Evolutionary conservation across 1,139 yeast species (phyloP), one percentile per base, ranked within the genome.

Genomic region (Hyphopichia fennica): DNA sequence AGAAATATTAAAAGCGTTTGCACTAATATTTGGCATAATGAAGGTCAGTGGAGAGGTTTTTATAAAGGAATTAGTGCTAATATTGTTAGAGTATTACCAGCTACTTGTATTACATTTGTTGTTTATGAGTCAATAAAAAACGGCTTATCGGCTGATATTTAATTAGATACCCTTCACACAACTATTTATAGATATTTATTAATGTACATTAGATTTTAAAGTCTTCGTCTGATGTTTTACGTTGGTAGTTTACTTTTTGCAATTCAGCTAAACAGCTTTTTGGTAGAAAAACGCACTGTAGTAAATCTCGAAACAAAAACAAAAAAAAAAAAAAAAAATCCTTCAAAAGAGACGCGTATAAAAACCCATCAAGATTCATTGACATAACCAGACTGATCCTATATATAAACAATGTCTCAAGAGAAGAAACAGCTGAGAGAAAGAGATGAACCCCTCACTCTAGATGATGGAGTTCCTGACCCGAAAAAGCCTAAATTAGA

Each of bases 21-120:
- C 17, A 40, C 40, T 2, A 55, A 61, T 13, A 54, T 70, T 1
- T 77, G 76, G 62, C 31, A 34, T 11, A 47, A 50, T 2, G 70
- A 62, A 23, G 81, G 79, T 17, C 84, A 85, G 0, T 25, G 75
- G 16, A 46, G 50, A 19, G 96, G 87, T 0, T 85, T 91, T 49
- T 93, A 89, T 62, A 82, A 84, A 49, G 98, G 98, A 0, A 59
- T 84, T 14, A 60, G 77, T 14, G 76, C 88, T 3, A 83, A 85
- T 41, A 53, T 85, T 19, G 41, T 72, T 4, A 67, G 93, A 41
- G 88, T 86, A 2, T 62, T 86, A 7, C 95, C 95, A 0, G 86
- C 90, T 3, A 84, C 90, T 2, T 82, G 88, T 51, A 73, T 84
- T 7, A 84, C 91, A 0, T 84, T 84, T 58, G 70, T 81, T 4